A percentile compares a stretch with the other conserved stretches of the same genome.
Conservation (phyloP, 2,329 filamentous ascomycete genomes). For the Colletotrichum tropicicola region DNA sequence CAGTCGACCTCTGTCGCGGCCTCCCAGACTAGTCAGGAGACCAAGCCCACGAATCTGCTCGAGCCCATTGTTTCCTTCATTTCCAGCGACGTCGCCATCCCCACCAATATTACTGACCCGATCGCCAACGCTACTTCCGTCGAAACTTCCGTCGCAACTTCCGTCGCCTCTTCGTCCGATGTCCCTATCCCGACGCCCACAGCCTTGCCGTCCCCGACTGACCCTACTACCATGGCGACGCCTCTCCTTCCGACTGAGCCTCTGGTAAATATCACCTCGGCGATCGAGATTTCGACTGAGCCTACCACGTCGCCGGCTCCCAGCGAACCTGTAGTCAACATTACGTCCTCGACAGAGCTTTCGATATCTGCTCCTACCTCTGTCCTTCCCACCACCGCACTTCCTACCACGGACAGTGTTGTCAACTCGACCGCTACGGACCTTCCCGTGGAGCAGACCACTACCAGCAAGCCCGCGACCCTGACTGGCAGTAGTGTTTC, state of each 20-base stretch:
- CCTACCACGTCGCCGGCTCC: constrained; percentile 11
- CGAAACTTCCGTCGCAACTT: neutral
- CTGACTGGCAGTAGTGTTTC: constrained; percentile 15
- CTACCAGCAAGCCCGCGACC: constrained; percentile 6
- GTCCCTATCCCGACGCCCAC: constrained; percentile 19
- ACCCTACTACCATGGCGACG: constrained; percentile 8
- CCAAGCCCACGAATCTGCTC: constrained; percentile 16
- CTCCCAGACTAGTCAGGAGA: constrained; percentile 2
- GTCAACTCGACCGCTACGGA: constrained; percentile 15
- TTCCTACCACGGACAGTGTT: constrained; percentile 11
- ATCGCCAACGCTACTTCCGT: constrained; percentile 15
- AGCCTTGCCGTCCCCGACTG: constrained; percentile 21
- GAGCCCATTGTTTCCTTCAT: constrained; percentile 27
- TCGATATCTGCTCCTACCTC: constrained; percentile 7
- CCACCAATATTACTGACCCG: constrained; percentile 23
- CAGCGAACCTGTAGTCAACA: constrained; percentile 18
- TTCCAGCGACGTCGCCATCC: constrained; percentile 10
- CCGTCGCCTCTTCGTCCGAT: constrained; percentile 6
- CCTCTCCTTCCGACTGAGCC: constrained; percentile 11
- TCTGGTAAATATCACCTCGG: constrained; percentile 7
- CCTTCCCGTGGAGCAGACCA: constrained; percentile 9
- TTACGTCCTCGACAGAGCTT: constrained; percentile 18
- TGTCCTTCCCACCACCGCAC: constrained; percentile 5
- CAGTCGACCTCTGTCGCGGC: neutral
- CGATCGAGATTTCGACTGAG: neutral